phyloP scores from a whole-genome alignment of 495 filamentous ascomycete species.

The Hypoxylon perforatum region DNA sequence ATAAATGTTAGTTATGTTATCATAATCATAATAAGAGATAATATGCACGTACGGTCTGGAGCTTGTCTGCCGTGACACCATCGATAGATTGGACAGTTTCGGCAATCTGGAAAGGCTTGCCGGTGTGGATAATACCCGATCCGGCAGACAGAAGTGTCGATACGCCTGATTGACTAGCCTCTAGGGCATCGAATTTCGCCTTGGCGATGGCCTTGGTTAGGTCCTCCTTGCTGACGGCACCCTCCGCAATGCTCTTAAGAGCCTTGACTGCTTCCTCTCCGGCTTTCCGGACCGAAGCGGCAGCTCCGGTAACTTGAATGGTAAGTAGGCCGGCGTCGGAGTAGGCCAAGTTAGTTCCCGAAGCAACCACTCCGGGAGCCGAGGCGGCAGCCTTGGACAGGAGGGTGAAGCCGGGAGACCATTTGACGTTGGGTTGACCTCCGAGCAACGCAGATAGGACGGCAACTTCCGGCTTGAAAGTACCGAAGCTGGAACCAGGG shows the following conservation, averaged over 20 bases:
- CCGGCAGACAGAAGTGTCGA: constrained; percentile 60
- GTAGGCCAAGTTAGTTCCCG: constrained; percentile 83
- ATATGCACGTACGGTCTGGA: constrained; percentile 80
- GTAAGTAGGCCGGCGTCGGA: constrained; percentile 93
- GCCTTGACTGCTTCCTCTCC: constrained; percentile 76
- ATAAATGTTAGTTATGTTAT: constrained; percentile 16
- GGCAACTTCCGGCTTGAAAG: constrained; percentile 87
- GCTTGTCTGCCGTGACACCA: constrained; percentile 80
- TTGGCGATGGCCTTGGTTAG: constrained; percentile 90
- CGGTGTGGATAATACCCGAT: constrained; percentile 73
- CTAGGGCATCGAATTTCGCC: constrained; percentile 93
- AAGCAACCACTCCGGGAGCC: constrained; percentile 71
- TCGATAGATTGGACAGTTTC: constrained; percentile 83
- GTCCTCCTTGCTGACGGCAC: constrained; percentile 81
- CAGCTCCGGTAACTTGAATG: constrained; percentile 79
- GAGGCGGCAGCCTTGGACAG: constrained; percentile 79
- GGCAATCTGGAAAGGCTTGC: constrained; percentile 86
- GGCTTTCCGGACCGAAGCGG: constrained; percentile 68
- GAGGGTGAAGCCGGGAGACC: constrained; percentile 91
- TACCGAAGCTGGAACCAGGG: constrained; percentile 82
- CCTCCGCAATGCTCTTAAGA: constrained; percentile 80
- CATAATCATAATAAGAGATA: constrained; percentile 5
- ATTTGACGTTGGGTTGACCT: constrained; percentile 91
- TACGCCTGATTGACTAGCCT: constrained; percentile 78
- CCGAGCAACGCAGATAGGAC: constrained; percentile 92